A percentile compares a stretch with the other conserved stretches of the same genome.
Evolutionary conservation across 1,284 basidiomycete species (phyloP).

Genomic region (Ganoderma resinaceum): DNA sequence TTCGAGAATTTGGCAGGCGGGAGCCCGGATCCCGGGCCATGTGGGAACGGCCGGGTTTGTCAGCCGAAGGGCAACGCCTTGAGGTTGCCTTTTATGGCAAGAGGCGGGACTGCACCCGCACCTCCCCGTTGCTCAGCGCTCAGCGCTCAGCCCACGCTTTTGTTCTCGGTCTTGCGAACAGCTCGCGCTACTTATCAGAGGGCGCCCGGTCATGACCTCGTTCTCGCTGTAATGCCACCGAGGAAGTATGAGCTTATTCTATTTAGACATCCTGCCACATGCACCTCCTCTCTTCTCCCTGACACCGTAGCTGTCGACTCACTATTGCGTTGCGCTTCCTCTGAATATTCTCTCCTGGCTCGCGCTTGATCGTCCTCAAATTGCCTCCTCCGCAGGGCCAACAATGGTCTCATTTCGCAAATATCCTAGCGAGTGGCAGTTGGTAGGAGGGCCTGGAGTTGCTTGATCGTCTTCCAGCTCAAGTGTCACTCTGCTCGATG

Average conservation of each 20-base stretch:
- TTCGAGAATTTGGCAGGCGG: conserved; percentile 7
- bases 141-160: conserved; percentile 2
- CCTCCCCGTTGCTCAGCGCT: conserved; percentile 6
- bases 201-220: not conserved
- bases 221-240: conserved; percentile 18
- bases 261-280: conserved; percentile 20
- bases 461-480: conserved; percentile 12
- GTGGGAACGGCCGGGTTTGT: conserved; percentile 28
- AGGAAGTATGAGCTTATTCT: conserved; percentile 24
- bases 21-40: conserved; percentile 12
- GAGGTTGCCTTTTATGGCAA: conserved; percentile 10
- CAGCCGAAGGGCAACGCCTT: conserved; percentile 20
- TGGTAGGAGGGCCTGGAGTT: not conserved
- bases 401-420: not conserved
- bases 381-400: not conserved
- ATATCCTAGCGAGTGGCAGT: not conserved
- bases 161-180: conserved; percentile 22
- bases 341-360: not conserved
- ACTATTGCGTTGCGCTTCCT: conserved; percentile 16
- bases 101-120: conserved; percentile 14
- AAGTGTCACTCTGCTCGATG: not conserved
- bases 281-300: conserved; percentile 11
- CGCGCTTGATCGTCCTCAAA: not conserved
- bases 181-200: no score
- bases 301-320: conserved; percentile 15